Evolutionary conservation across 2,329 filamentous ascomycete genomes (phyloP).

Genomic region (Mycogone perniciosa): DNA sequence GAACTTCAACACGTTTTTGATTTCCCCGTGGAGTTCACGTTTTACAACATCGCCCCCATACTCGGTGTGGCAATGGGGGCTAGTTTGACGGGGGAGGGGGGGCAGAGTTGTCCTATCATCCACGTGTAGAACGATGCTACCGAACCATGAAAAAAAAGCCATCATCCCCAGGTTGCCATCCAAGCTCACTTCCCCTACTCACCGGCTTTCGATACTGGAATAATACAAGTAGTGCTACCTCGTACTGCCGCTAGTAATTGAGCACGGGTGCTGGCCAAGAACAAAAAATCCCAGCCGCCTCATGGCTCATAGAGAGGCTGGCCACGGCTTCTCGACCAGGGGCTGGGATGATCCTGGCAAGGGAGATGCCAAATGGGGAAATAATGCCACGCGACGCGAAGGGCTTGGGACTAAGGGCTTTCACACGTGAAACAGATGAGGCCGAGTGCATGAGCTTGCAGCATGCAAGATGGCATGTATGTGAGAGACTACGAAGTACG

Average conservation of each 20-base stretch:
- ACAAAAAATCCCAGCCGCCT: too few species aligned
- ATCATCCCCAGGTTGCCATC: too few species aligned
- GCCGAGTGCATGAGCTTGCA: background rate
- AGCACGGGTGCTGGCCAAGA: too few species aligned
- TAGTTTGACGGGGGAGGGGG: conserved; percentile 1
- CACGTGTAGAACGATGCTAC: too few species aligned
- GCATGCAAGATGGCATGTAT: too few species aligned
- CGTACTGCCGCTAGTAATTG: too few species aligned
- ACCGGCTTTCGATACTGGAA: too few species aligned
- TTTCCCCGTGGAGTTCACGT: conserved; percentile 10
- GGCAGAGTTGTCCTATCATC: background rate
- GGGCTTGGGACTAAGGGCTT: background rate
- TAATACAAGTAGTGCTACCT: too few species aligned
- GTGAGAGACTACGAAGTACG: too few species aligned
- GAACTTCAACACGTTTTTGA: background rate
- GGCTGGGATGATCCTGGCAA: conserved; percentile 2
- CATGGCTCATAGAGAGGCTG: too few species aligned
- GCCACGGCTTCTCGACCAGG: background rate
- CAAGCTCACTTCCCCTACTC: too few species aligned
- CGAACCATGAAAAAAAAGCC: too few species aligned
- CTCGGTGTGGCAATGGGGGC: conserved; percentile 1
- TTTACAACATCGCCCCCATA: conserved; percentile 1
- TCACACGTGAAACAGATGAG: background rate
- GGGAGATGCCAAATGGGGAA: conserved; percentile 4
- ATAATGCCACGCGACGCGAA: conserved; percentile 4